These are phyloP conservation scores for Sclerotinia sclerotiorum DNA, from an alignment of 2,329 filamentous ascomycete genomes.

Conservation along the genomic window DNA sequence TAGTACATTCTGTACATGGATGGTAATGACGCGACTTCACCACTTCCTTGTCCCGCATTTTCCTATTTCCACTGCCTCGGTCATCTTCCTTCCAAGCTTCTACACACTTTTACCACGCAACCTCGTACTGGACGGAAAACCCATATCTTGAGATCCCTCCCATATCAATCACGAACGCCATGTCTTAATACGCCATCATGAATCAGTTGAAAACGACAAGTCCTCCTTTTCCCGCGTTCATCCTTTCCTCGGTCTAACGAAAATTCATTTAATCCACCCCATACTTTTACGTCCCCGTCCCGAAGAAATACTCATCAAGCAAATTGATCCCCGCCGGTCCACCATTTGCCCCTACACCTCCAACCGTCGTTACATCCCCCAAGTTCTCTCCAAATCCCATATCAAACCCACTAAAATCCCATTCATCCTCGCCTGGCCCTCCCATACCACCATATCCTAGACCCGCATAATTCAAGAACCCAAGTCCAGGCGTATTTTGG, in stretches of 20 bases:
- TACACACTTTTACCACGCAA: not conserved
- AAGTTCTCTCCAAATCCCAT: constrained; percentile 31
- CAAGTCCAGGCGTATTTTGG: constrained; percentile 35
- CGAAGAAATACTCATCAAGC: constrained; percentile 57
- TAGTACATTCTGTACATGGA: not conserved
- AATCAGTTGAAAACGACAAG: not conserved
- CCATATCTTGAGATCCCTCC: too few species aligned
- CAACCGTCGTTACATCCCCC: constrained; percentile 32
- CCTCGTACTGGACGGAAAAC: not conserved
- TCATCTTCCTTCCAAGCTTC: not conserved
- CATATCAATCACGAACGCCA: constrained; percentile 2
- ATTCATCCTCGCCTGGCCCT: constrained; percentile 25
- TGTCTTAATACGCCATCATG: not conserved
- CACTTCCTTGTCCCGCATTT: not conserved
- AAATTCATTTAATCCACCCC: not conserved
- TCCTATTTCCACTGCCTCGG: not conserved
- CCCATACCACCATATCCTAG: constrained; percentile 27
- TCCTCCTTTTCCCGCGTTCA: not conserved
- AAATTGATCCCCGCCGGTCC: constrained; percentile 43
- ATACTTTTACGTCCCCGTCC: constrained; percentile 40
- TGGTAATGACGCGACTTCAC: not conserved
- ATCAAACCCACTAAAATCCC: constrained; percentile 22
- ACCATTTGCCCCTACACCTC: constrained; percentile 35
- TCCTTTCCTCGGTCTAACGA: not conserved
- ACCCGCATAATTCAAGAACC: constrained; percentile 32